Base-by-base conservation (phyloP, 2,329 filamentous ascomycete genomes). In the Xylaria digitata region DNA sequence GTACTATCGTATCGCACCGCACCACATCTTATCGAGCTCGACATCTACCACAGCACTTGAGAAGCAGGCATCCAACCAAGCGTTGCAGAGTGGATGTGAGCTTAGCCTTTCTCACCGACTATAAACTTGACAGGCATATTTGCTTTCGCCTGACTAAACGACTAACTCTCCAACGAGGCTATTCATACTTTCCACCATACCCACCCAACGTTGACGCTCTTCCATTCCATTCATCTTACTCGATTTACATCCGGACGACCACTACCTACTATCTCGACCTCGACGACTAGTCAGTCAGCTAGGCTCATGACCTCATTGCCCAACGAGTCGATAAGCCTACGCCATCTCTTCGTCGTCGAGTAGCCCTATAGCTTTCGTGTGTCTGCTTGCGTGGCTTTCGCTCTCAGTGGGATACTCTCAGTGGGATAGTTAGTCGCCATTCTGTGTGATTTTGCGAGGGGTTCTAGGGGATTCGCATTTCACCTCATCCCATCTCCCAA, bases 301-400 rank as follows among this genome's bases (percentile, higher is more conserved):
- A 67, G 62, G 72, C 73, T 72, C 73, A 75, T 75, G 72, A 75
- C 61, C 70, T 68, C 72, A 68, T 70, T 67, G 66, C 61, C 67
- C 63, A 63, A 45, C 71, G 64, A 70, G 52, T 63, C 66, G 52
- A 54, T 67, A 57, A 65, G 53, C 65, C 60, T 71, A 69, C 72
- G 66, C 69, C 66, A 46, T 52, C 65, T 66, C 62, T 65, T 21
- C 52, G 62, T 58, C 49, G 59, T 43, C 63, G 63, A 65, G 56
- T 50, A 69, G 66, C 52, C 49, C 49, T 48, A 46, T 46, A 40
- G 61, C 21, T 60, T 46, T 30, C 53, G 45, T 60, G 15, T 49
- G 45, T 49, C 40, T 65, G 56, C 54, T 59, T 59, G 56, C 48
- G 49, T 50, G 59, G 59, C 54, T 55, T 49, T 60, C 55, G 49